Evolutionary conservation across 352 stramenopile genomes (phyloP).

Genomic region (Thraustochytrium sp.): DNA sequence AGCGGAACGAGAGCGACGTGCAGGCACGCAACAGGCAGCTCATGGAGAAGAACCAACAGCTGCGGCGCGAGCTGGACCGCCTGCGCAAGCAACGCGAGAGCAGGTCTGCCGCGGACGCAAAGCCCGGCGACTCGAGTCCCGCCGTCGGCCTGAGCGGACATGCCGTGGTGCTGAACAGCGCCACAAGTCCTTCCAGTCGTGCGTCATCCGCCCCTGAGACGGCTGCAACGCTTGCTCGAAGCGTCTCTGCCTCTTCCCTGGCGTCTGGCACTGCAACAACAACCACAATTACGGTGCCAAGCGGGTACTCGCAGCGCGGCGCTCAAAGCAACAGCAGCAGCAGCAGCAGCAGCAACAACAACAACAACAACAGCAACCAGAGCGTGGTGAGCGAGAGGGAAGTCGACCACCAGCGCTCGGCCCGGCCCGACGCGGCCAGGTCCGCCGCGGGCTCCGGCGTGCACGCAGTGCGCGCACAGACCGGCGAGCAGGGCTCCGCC

Average conservation of each 20-base stretch:
- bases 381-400: not conserved
- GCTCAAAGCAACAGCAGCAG: no score
- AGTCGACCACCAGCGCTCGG: not conserved
- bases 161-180: no score
- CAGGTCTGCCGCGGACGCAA: not conserved
- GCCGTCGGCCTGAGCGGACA: not conserved
- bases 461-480: not conserved
- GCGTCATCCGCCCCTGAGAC: no score
- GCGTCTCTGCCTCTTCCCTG: no score
- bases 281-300: no score
- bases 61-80: not conserved
- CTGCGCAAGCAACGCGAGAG: slow-evolving; percentile 23
- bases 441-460: slow-evolving; percentile 2
- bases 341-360: not conserved
- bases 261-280: not conserved
- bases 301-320: no score
- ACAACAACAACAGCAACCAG: not conserved
- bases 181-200: no score
- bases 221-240: not conserved
- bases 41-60: slow-evolving; percentile 33
- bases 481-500: not conserved
- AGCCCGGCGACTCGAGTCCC: not conserved
- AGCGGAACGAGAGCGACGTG: slow-evolving; percentile 7
- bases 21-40: not conserved
- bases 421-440: not conserved